Evolutionary conservation across 306 rosid species (phyloP), one percentile per base, ranked within the genome.

Genomic region (Vigna trinervia): DNA sequence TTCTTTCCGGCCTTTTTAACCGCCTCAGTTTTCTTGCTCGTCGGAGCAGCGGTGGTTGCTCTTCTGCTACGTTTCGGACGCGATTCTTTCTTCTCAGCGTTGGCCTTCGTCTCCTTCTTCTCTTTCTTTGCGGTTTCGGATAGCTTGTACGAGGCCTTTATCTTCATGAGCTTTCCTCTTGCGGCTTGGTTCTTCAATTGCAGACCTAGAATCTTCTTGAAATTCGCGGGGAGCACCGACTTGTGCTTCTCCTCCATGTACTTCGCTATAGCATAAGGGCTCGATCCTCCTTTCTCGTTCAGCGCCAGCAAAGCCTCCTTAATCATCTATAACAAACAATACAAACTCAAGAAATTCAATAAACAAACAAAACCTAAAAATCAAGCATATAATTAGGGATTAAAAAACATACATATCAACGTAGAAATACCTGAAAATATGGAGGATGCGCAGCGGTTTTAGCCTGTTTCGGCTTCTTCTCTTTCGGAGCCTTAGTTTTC

Each of bases 231-330:
- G 2, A 94, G 92, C 17, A 77, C 93, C 13, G 85, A 71, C 78
- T 90, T 87, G 69, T 90, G 96, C 86, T 92, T 92, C 82, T 87
- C 92, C 78, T 90, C 98, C 93, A 92, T 90, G 90, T 85, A 87
- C 82, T 92, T 94, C 5, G 90, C 96, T 84, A 94, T 90, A 28
- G 98, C 98, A 73, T 94, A 86, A 1, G 96, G 93, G 28, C 98
- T 94, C 23, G 98, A 92, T 0, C 98, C 98, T 0, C 89, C 84
- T 75, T 82, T 94, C 74, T 94, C 96, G 28, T 89, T 86, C 65
- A 94, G 74, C n/a, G 89, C 89, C 81, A 81, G 0, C 62, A 94
- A 46, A 2, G 98, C 98, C 58, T 94, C 97, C 85, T 85, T 80
- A 28, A 94, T 92, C 98, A 94, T 94, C 97, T 94, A 78, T 64